Base-by-base conservation (phyloP, 805 yeast species). In the Yarrowia yakushimensis region DNA sequence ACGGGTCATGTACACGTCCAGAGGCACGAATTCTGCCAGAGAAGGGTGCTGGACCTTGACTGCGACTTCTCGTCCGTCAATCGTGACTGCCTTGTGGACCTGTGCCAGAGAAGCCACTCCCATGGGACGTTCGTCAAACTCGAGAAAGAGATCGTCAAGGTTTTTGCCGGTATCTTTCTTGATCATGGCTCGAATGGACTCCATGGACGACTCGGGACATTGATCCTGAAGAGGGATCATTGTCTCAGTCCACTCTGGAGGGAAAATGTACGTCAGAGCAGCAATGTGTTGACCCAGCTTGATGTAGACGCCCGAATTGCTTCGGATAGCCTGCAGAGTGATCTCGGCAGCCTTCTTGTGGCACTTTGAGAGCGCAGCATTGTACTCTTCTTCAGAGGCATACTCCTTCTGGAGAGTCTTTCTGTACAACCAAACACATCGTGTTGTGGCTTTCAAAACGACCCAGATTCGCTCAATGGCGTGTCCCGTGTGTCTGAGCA, bases 51-150 rank as follows among this genome's bases (percentile, higher is more conserved):
- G 99, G 42, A 93, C 82, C 70, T 94, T 94, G 22, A 94, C 96
- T 0, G 99, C 99, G 2, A 93, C 98, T 69, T 79, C 82, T 64
- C 85, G 81, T 1, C 88, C 89, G 3, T 71, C 75, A 63, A 76
- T 80, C 61, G 92, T 71, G 1, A 73, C 80, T 0, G 96, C 99
- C 23, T 78, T 76, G 74, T 94, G 98, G 5, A 94, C 99, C 71
- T 94, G 99, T 0, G 99, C 99, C 66, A 94, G 78, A 0, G 97
- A 90, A 0, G 99, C 99, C 5, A 90, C 96, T 1, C 99, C 99
- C 42, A 94, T 85, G 0, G 99, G 99, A 10, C 71, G 73, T 0
- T 82, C 79, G 64, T 86, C 82, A 69, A 94, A 89, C 39, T 80
- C 83, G 10, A 76, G 72, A 72, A 94, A 94, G 42, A 84, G 67